Conservation (phyloP, 1,139 yeast genomes). For the Kodamaea sp. region DNA sequence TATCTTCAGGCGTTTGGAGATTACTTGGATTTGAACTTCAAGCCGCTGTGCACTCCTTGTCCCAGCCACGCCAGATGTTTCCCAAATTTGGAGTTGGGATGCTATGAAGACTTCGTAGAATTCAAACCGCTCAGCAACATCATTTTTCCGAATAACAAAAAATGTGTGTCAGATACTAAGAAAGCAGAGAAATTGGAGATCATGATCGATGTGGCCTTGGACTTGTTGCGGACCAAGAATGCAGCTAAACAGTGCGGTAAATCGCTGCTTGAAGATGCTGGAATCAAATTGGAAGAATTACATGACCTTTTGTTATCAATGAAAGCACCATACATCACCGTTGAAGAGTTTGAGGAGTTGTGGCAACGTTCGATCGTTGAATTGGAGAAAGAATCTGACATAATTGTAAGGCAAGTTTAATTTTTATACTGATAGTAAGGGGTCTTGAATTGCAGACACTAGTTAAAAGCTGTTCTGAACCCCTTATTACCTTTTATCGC, state of each 20-base stretch:
- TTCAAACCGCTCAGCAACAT: conserved; percentile 55
- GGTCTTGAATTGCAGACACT: neutral
- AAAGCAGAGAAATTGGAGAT: conserved; percentile 69
- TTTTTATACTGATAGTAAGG: neutral
- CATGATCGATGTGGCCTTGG: conserved; percentile 67
- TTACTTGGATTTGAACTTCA: conserved; percentile 37
- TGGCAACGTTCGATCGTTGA: conserved; percentile 71
- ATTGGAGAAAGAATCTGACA: conserved; percentile 71
- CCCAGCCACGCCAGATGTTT: conserved; percentile 82
- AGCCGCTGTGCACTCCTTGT: conserved; percentile 73
- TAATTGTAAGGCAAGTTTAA: conserved; percentile 81
- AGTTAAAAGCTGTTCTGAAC: neutral
- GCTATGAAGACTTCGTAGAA: conserved; percentile 68
- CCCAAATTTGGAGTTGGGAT: conserved; percentile 56
- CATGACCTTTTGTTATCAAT: conserved; percentile 59
- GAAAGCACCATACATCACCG: conserved; percentile 61
- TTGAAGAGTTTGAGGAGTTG: conserved; percentile 75
- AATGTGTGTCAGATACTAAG: conserved; percentile 77
- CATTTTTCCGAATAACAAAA: conserved; percentile 56
- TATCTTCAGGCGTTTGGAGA: conserved; percentile 28
- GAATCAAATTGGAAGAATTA: conserved; percentile 53
- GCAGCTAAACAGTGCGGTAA: conserved; percentile 71
- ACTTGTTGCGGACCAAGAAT: conserved; percentile 65
- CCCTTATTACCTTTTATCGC: neutral
- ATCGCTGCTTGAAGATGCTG: conserved; percentile 46